Evolutionary conservation across 345 rosid species (phyloP).

Genomic region (Gossypium bickii): DNA sequence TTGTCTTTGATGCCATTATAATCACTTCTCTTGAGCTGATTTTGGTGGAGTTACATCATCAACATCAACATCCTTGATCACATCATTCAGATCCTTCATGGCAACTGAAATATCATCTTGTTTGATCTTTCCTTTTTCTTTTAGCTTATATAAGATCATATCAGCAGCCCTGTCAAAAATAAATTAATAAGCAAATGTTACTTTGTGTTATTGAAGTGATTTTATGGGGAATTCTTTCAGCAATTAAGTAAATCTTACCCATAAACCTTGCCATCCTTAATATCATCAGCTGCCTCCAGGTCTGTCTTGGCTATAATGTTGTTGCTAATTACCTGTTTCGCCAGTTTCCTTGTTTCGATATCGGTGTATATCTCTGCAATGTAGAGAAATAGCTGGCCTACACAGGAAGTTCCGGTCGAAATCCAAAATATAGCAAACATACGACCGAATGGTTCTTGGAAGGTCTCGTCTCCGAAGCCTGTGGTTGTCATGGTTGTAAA

Average conservation of each 20-base stretch:
- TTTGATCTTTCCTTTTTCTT: constrained; percentile 84
- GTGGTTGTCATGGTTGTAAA: constrained; percentile 18
- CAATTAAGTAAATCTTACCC: not conserved
- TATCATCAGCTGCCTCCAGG: not conserved
- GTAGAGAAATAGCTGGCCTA: constrained; percentile 20
- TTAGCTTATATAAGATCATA: constrained; percentile 46
- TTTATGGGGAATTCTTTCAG: not conserved
- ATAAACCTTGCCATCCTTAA: not conserved
- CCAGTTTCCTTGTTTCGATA: constrained; percentile 1
- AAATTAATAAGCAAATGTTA: not conserved
- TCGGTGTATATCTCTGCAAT: constrained; percentile 13
- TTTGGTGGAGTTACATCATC: not conserved
- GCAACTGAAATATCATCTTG: constrained; percentile 55
- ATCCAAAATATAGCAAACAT: constrained; percentile 17
- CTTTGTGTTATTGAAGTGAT: not conserved
- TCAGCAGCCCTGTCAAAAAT: not conserved
- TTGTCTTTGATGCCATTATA: not conserved
- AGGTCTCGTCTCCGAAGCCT: constrained; percentile 23
- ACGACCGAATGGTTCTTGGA: constrained; percentile 11
- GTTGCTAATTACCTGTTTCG: not conserved
- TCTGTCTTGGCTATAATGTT: not conserved
- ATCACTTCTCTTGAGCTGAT: constrained; percentile 1
- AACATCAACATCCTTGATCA: constrained; percentile 49
- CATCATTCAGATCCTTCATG: constrained; percentile 51
- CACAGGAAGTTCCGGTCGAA: not conserved